These are phyloP conservation scores for Lasiosphaeria ovina DNA, from an alignment of 495 filamentous ascomycete species.

Conservation along the genomic window DNA sequence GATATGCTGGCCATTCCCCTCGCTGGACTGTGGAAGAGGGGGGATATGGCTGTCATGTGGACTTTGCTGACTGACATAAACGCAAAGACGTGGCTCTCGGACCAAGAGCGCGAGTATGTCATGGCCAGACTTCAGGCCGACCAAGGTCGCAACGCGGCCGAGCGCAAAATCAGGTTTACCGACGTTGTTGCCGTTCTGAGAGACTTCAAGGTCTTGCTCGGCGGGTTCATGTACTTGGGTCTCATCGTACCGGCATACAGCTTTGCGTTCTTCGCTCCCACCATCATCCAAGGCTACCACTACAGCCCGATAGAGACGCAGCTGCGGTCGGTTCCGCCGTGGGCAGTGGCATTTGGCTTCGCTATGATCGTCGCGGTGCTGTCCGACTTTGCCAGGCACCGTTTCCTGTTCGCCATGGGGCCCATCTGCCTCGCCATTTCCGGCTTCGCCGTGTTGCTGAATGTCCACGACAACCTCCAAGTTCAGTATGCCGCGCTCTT, in stretches of 20 bases:
- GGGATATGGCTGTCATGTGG: background rate
- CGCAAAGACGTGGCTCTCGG: slow-evolving; percentile 57
- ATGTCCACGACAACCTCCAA: slow-evolving; percentile 50
- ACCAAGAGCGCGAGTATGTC: slow-evolving; percentile 75
- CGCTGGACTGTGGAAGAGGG: no score
- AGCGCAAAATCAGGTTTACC: slow-evolving; percentile 58
- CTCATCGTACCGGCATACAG: slow-evolving; percentile 85
- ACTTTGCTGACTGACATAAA: background rate
- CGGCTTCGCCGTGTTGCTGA: slow-evolving; percentile 72
- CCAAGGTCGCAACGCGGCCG: slow-evolving; percentile 69
- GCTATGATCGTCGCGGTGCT: slow-evolving; percentile 68
- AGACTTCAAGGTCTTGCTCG: slow-evolving; percentile 67
- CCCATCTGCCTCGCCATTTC: slow-evolving; percentile 63
- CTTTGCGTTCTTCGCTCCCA: slow-evolving; percentile 67
- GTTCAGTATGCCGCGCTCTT: slow-evolving; percentile 75
- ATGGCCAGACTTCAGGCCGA: slow-evolving; percentile 71
- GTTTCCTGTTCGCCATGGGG: slow-evolving; percentile 70
- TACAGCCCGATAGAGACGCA: slow-evolving; percentile 72
- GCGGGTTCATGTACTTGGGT: slow-evolving; percentile 87
- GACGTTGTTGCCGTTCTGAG: slow-evolving; percentile 74
- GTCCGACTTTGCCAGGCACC: slow-evolving; percentile 68
- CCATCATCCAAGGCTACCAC: slow-evolving; percentile 67
- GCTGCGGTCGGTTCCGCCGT: slow-evolving; percentile 79
- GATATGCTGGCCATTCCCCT: background rate
- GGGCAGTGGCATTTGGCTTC: slow-evolving; percentile 74